A percentile compares a stretch with the other conserved stretches of the same genome.
Conservation (phyloP, 176 grass and related monocot species). For the bread wheat (Triticum aestivum) region DNA sequence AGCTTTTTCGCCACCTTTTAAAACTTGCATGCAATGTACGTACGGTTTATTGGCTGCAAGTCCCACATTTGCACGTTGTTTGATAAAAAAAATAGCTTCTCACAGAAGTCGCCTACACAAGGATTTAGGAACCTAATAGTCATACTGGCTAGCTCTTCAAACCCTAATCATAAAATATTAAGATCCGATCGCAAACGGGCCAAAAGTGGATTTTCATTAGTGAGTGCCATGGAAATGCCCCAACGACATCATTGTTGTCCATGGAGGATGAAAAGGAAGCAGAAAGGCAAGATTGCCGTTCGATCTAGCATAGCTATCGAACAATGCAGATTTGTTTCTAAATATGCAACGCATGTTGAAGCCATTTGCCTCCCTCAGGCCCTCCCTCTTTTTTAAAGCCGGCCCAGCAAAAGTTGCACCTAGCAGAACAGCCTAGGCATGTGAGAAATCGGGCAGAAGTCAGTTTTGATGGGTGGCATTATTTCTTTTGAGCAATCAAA, state of each 20-base stretch:
- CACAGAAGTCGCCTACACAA: neutral
- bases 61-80: neutral
- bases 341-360: neutral
- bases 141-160: neutral
- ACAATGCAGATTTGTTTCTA: neutral
- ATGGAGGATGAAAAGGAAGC: neutral
- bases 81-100: neutral
- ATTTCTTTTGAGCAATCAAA: neutral
- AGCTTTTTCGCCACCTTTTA: neutral
- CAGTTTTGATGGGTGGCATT: neutral
- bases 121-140: neutral
- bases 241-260: neutral
- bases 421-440: neutral
- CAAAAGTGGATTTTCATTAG: neutral
- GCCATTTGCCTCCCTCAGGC: neutral
- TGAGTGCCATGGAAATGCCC: neutral
- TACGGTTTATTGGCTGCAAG: neutral
- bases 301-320: neutral
- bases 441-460: neutral
- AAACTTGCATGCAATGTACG: neutral
- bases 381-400: neutral
- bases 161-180: neutral
- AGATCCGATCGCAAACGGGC: neutral
- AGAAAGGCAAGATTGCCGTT: neutral
- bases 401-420: neutral